Base-by-base conservation (phyloP, 1,284 basidiomycete species). In the Jaminaea rosea region DNA sequence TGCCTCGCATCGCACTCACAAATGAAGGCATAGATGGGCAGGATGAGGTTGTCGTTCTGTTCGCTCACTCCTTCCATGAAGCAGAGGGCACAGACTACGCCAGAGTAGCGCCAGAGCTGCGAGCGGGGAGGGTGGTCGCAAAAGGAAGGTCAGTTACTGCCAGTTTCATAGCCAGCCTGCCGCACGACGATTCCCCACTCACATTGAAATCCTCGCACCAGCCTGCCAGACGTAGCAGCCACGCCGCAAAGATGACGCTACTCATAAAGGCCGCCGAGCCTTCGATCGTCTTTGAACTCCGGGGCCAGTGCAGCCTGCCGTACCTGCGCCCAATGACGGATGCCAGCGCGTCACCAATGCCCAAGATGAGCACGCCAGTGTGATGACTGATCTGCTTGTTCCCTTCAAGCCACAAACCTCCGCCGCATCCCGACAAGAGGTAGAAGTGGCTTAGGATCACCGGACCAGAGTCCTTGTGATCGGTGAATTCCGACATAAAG, bases 361-460 rank as follows among this genome's bases (percentile, higher is more conserved):
- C 94, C 10, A 98, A 77, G 0, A 85, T 83, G 17, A 98, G 79
- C 13, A 93, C 85, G 2, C 94, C 93, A n/a, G 89, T 92, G 68
- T 86, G 87, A 64, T 84, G 82, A 23, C 59, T 26, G 49, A 67
- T 60, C 17, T 52, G 49, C 24, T 59, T 58, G 32, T 60, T 49
- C 1, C 63, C 87, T 77, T 98, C 94, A 49, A 98, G 80, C 94
- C 94, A 99, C 23, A 98, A 73, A 19, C 87, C 85, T 4, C 85
- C 84, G 2, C 93, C 91, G 75, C 92, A 97, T 0, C 94, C 94
- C 0, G 89, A 90, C 49, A 99, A 77, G 44, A 99, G 78, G 77
- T 97, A 99, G 69, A 98, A 97, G 75, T 98, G 94, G 68, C 88
- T 91, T 57, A 99, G 76, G 64, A 98, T 94, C 10, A 92, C 94